These are phyloP conservation scores for Ramaria sp. DNA, from an alignment of 768 basidiomycete genomes.

Conservation along the genomic window DNA sequence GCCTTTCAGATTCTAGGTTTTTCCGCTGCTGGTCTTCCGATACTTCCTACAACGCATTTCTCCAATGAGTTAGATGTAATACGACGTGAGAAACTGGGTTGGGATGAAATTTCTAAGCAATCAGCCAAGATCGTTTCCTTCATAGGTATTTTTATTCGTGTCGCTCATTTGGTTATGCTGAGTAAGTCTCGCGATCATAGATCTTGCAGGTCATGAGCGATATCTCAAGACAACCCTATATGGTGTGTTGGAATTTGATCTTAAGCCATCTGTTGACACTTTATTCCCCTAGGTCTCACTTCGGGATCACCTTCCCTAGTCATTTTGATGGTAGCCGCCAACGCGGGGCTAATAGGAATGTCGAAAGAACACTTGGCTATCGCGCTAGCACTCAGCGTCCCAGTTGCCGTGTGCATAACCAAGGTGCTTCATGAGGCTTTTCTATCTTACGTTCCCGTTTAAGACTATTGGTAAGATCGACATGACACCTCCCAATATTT, in stretches of 20 bases:
- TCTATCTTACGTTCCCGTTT: not conserved
- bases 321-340: constrained; percentile 89
- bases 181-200: constrained; percentile 26
- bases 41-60: constrained; percentile 56
- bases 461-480: constrained; percentile 50
- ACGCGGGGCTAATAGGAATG: constrained; percentile 88
- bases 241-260: not conserved
- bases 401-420: constrained; percentile 88
- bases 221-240: constrained; percentile 91
- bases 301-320: constrained; percentile 90
- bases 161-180: not conserved
- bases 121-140: constrained; percentile 92
- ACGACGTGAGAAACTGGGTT: constrained; percentile 80
- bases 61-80: constrained; percentile 51
- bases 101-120: constrained; percentile 89
- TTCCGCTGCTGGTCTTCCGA: constrained; percentile 60
- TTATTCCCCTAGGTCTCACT: constrained; percentile 49
- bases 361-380: constrained; percentile 96
- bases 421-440: constrained; percentile 42
- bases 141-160: constrained; percentile 42
- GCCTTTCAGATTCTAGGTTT: constrained; percentile 77
- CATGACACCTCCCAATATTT: constrained; percentile 90
- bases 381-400: constrained; percentile 85
- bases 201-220: constrained; percentile 92
- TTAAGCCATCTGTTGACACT: not conserved